Evolutionary conservation across 2,329 filamentous ascomycete genomes (phyloP).

Genomic region (Lithohypha guttulata): DNA sequence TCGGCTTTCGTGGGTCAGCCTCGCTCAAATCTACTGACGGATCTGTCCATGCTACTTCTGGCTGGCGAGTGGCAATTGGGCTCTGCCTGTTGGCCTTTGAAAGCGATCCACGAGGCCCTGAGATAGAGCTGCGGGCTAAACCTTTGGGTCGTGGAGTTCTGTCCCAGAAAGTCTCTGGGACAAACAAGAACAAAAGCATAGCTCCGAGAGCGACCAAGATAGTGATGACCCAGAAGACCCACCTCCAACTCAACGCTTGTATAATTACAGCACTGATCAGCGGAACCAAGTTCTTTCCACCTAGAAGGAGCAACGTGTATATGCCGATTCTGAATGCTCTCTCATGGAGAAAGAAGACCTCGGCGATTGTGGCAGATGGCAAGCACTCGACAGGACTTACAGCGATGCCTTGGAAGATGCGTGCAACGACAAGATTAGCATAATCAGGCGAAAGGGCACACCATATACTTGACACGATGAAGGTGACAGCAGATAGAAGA

Average conservation of each 20-base stretch:
- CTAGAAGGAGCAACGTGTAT: constrained; percentile 77
- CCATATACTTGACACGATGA: constrained; percentile 69
- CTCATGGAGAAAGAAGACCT: constrained; percentile 94
- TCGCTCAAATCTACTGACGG: too few species aligned
- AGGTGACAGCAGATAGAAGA: constrained; percentile 63
- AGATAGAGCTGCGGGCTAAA: constrained; percentile 2
- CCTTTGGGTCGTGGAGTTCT: constrained; percentile 51
- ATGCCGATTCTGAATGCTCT: constrained; percentile 86
- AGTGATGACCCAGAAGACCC: constrained; percentile 71
- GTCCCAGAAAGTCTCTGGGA: constrained; percentile 95
- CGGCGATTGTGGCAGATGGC: constrained; percentile 84
- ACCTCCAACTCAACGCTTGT: constrained; percentile 67
- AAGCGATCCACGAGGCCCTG: not conserved
- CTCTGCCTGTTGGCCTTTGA: not conserved
- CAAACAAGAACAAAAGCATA: constrained; percentile 71
- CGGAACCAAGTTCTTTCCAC: constrained; percentile 84
- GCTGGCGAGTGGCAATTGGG: not conserved
- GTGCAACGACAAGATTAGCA: constrained; percentile 63
- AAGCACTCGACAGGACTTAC: constrained; percentile 87
- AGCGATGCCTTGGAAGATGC: constrained; percentile 78
- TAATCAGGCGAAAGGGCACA: constrained; percentile 77
- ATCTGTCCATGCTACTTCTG: not conserved
- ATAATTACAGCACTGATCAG: constrained; percentile 80
- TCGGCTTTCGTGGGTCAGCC: not conserved
- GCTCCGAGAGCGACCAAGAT: constrained; percentile 65